Evolutionary conservation across 2,329 filamentous ascomycete species (phyloP), one percentile per base, ranked within the genome.

Genomic region (Penicillium palitans): DNA sequence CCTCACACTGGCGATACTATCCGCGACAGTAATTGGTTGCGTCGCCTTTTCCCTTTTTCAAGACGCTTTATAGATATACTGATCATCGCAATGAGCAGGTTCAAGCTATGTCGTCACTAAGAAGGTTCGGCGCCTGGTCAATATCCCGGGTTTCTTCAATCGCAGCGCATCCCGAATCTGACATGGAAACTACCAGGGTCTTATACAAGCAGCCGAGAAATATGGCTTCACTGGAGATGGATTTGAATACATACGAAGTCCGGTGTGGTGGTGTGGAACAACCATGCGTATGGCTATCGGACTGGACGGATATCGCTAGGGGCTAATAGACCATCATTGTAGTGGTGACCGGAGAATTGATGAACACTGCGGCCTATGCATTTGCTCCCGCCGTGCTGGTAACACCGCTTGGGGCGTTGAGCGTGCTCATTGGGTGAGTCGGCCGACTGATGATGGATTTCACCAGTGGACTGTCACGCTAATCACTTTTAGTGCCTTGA

Each of bases 221-320:
- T 93, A 97, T 79, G 95, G 95, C 49, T 99, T 98, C 72, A 92
- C 97, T 74, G 95, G 95, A 68, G 93, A 98, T 69, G 95, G 95
- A 59, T 99, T 90, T 76, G 88, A 91, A 72, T 99, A 99, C 77
- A 78, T 99, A 58, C 90, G 88, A 74, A 97, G 90, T 74, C 37
- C 37, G 17, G 37, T 93, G 69, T 99, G 95, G 95, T 99, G 95
- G 95, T 90, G 86, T 58, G 95, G 95, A 65, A 97, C 97, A 66
- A 80, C 88, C 65, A 96, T 91, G 71, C 86, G 91, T 96, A 59
- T 59, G 46, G 25, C n/a, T 29, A 10, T 13, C 8, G 8, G 45
- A 31, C 19, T 37, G 39, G 47, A 35, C 49, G 41, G 46, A 29
- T 24, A 55, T 42, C 48, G 53, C 60, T 69, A 61, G 75, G 72